Conservation (phyloP, 257 asterid genomes). For the Anisodus tanguticus region DNA sequence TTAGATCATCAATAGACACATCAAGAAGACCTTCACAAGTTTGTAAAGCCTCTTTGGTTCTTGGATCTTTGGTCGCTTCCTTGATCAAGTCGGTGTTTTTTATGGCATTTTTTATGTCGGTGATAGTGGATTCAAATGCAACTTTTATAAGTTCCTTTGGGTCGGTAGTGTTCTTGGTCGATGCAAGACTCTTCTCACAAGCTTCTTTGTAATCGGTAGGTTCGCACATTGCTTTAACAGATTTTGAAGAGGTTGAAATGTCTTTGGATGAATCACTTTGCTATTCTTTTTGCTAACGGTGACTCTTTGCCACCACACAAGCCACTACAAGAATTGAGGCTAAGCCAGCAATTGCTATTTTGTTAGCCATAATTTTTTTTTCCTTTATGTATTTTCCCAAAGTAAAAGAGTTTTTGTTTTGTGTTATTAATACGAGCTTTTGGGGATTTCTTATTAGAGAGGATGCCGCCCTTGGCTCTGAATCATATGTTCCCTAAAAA, state of each 20-base stretch:
- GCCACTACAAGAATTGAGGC: conserved; percentile 65
- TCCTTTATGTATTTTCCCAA: neutral
- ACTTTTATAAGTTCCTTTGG: conserved; percentile 57
- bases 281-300: neutral
- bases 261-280: neutral
- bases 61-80: conserved; percentile 54
- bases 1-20: too few relatives aligned
- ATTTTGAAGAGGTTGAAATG: neutral
- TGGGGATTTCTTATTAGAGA: conserved; percentile 20
- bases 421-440: neutral
- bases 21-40: conserved; percentile 50
- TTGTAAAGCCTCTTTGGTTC: conserved; percentile 52
- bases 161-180: conserved; percentile 35
- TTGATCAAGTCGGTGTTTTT: conserved; percentile 46
- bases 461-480: conserved; percentile 20
- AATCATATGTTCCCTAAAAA: neutral
- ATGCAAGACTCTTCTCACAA: too few relatives aligned
- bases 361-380: conserved; percentile 31
- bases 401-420: neutral
- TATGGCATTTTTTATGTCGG: conserved; percentile 43
- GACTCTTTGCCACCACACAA: conserved; percentile 47
- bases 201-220: too few relatives aligned
- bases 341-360: conserved; percentile 40
- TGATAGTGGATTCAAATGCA: conserved; percentile 48
- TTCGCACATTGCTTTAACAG: too few relatives aligned